These are phyloP conservation scores for Phytophthora macrochlamydospora DNA, from an alignment of 352 stramenopile species.

Conservation along the genomic window DNA sequence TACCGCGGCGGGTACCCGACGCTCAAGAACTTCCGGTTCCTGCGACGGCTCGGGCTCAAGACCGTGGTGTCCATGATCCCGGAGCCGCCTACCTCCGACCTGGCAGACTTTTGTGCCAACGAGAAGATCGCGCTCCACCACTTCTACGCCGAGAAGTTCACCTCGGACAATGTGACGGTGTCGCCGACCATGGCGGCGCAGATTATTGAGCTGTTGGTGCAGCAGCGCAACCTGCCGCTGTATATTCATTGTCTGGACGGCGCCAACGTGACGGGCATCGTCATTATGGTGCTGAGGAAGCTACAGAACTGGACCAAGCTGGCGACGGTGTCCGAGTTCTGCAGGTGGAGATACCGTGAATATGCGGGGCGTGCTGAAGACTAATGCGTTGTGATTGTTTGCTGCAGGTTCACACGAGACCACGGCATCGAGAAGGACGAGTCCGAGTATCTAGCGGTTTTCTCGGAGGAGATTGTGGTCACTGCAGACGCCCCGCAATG, in stretches of 20 bases:
- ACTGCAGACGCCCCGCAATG: conserved; percentile 74
- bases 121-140: conserved; percentile 79
- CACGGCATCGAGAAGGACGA: conserved; percentile 89
- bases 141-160: conserved; percentile 90
- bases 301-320: conserved; percentile 90
- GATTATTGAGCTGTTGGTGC: conserved; percentile 82
- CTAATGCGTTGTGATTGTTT: neutral
- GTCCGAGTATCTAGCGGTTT: conserved; percentile 80
- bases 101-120: conserved; percentile 69
- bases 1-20: conserved; percentile 86
- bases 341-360: conserved; percentile 32
- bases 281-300: conserved; percentile 89
- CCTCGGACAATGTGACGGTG: conserved; percentile 86
- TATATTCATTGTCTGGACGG: conserved; percentile 91
- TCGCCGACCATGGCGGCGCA: conserved; percentile 71
- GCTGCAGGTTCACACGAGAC: conserved; percentile 76
- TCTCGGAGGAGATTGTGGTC: conserved; percentile 86
- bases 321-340: conserved; percentile 84
- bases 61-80: conserved; percentile 84
- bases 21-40: conserved; percentile 88
- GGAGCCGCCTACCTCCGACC: conserved; percentile 76
- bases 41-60: conserved; percentile 73
- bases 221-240: conserved; percentile 76
- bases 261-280: conserved; percentile 86
- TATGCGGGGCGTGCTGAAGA: neutral